Conservation (phyloP, 495 filamentous ascomycete species). For the Podospora pseudopauciseta region DNA sequence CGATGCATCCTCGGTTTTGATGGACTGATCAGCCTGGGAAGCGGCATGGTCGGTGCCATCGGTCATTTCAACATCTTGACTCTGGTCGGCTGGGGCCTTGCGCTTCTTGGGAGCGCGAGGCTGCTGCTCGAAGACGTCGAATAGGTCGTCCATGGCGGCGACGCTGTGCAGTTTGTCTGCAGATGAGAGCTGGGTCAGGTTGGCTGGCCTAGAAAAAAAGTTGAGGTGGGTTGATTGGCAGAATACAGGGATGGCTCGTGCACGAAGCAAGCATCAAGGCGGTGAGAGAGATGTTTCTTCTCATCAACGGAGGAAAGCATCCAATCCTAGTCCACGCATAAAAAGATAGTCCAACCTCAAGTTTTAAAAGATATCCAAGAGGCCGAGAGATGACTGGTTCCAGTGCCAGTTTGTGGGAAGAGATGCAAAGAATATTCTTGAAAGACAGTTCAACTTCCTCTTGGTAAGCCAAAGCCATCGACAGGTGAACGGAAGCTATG, state of each 20-base stretch:
- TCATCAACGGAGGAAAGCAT: too few species aligned
- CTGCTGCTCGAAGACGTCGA: conserved; percentile 76
- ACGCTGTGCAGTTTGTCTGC: conserved; percentile 2
- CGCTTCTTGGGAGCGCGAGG: conserved; percentile 60
- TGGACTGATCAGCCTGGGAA: conserved; percentile 12
- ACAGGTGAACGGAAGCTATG: too few species aligned
- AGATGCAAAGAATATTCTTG: too few species aligned
- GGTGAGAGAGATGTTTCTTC: neutral
- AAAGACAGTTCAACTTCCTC: too few species aligned
- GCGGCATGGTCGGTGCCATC: conserved; percentile 33
- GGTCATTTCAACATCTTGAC: conserved; percentile 55
- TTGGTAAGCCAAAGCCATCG: too few species aligned
- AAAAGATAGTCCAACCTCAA: too few species aligned
- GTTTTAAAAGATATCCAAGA: too few species aligned
- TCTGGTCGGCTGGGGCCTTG: conserved; percentile 53
- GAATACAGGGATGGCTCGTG: neutral
- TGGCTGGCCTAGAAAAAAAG: conserved; percentile 1
- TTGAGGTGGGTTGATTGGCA: neutral
- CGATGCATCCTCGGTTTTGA: conserved; percentile 14
- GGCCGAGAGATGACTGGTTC: too few species aligned
- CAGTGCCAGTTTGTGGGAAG: too few species aligned
- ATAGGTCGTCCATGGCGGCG: conserved; percentile 69
- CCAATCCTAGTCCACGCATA: too few species aligned
- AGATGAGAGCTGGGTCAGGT: neutral
- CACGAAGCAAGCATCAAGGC: neutral